Percentiles rank a stretch among this genome's conserved stretches.
Conservation (phyloP, 495 filamentous ascomycete species). For the Penicillium fimorum region DNA sequence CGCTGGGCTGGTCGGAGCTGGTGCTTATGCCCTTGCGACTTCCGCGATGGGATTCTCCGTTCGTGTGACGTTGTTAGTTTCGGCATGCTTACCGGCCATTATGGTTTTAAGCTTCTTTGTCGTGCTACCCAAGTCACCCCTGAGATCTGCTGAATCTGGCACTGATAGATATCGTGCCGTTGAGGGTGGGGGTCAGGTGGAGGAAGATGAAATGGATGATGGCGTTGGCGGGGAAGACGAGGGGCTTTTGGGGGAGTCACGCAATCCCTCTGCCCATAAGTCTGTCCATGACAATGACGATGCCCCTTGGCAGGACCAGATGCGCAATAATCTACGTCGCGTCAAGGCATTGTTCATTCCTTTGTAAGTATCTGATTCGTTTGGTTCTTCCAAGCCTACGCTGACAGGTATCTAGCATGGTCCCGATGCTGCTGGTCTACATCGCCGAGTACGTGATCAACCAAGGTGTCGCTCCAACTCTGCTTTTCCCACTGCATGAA, state of each 20-base stretch:
- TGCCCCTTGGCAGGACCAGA: conserved; percentile 29
- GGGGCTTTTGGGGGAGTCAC: conserved; percentile 38
- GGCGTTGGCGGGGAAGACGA: conserved; percentile 36
- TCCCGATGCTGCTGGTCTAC: conserved; percentile 88
- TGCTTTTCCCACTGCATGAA: conserved; percentile 75
- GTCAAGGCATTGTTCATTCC: conserved; percentile 60
- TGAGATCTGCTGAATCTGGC: conserved; percentile 33
- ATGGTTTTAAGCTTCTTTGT: conserved; percentile 86
- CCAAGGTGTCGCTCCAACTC: conserved; percentile 83
- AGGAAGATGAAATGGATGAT: conserved; percentile 36
- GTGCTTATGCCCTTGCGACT: conserved; percentile 80
- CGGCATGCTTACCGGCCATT: conserved; percentile 71
- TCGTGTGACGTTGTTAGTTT: conserved; percentile 66
- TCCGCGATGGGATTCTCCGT: conserved; percentile 72
- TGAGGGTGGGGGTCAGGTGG: conserved; percentile 42
- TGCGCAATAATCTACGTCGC: conserved; percentile 51
- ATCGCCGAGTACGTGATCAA: conserved; percentile 96
- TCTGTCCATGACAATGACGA: conserved; percentile 7
- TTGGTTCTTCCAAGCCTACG: not conserved
- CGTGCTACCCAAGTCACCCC: conserved; percentile 64
- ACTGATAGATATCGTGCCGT: conserved; percentile 32
- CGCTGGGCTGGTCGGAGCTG: conserved; percentile 83
- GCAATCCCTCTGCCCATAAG: conserved; percentile 25
- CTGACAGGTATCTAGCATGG: conserved; percentile 61
- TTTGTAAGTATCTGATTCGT: conserved; percentile 49